phyloP scores from a whole-genome alignment of 768 basidiomycete genomes.

The Trametes punicea region DNA sequence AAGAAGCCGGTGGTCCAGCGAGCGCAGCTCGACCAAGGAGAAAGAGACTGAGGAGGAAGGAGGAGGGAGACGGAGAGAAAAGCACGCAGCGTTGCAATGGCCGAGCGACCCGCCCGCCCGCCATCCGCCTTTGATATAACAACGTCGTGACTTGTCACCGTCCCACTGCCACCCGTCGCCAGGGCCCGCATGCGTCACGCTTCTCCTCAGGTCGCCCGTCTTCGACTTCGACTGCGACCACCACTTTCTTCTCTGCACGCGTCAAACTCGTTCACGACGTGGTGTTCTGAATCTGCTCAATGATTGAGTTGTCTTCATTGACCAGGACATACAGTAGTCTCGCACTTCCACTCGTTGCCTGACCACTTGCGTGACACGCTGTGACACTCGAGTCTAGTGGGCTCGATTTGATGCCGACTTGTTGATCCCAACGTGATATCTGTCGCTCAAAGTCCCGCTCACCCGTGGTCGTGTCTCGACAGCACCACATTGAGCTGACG shows the following conservation, averaged over 20 bases:
- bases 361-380: conserved; percentile 8
- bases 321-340: not conserved
- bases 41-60: conserved; percentile 29
- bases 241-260: not conserved
- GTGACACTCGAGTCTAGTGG: conserved; percentile 9
- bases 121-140: conserved; percentile 12
- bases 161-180: conserved; percentile 19
- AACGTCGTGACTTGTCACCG: conserved; percentile 15
- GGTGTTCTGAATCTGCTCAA: not conserved
- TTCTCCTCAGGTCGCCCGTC: not conserved
- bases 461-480: not conserved
- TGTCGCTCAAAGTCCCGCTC: not conserved
- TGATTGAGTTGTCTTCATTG: not conserved
- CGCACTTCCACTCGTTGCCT: not conserved
- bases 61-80: conserved; percentile 16
- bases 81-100: conserved; percentile 24
- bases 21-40: conserved; percentile 41
- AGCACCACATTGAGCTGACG: not conserved
- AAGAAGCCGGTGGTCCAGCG: conserved; percentile 30
- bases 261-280: not conserved
- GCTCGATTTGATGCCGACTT: conserved; percentile 9
- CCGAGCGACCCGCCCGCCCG: not conserved
- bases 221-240: not conserved
- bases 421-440: conserved; percentile 13
- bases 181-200: conserved; percentile 7